Percentiles rank a stretch among this genome's conserved stretches.
phyloP scores from a whole-genome alignment of 257 asterid genomes.

The Nicotiana noctiflora region DNA sequence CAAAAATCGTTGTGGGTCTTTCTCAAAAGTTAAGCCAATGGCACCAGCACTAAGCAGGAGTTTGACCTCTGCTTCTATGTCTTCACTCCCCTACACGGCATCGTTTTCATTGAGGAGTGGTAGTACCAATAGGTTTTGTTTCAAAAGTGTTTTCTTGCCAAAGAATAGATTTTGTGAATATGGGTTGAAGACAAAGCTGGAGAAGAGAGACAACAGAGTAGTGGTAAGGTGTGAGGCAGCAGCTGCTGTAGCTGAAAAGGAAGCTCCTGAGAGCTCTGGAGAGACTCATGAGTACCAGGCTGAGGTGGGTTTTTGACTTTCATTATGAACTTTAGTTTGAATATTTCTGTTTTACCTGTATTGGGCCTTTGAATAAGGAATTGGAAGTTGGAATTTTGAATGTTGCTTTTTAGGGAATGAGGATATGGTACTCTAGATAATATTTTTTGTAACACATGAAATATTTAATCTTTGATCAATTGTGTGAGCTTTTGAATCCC shows the following conservation, averaged over 20 bases:
- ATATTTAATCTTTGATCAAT: background rate
- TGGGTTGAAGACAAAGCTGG: constrained; percentile 62
- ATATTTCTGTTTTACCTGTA: background rate
- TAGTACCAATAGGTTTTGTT: constrained; percentile 24
- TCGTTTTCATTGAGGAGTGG: constrained; percentile 30
- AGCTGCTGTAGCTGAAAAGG: constrained; percentile 79
- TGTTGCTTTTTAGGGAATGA: background rate
- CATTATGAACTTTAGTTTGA: background rate
- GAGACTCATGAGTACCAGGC: constrained; percentile 82
- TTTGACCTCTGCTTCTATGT: constrained; percentile 37
- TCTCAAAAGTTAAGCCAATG: constrained; percentile 23
- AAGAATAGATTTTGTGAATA: constrained; percentile 31
- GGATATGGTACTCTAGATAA: background rate
- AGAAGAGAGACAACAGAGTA: constrained; percentile 41
- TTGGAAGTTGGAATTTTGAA: background rate
- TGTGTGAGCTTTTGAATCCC: background rate
- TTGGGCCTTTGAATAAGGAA: background rate
- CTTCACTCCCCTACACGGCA: constrained; percentile 31
- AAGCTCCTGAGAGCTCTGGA: constrained; percentile 54
- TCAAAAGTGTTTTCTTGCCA: constrained; percentile 49
- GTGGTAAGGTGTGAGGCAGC: constrained; percentile 73
- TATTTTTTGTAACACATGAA: background rate
- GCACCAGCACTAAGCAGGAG: constrained; percentile 74
- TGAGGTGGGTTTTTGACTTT: constrained; percentile 47
- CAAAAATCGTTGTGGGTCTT: background rate